A percentile compares a stretch with the other conserved stretches of the same genome.
Conservation (phyloP, 1,284 basidiomycete species). For the Laetiporus sulphureus region DNA sequence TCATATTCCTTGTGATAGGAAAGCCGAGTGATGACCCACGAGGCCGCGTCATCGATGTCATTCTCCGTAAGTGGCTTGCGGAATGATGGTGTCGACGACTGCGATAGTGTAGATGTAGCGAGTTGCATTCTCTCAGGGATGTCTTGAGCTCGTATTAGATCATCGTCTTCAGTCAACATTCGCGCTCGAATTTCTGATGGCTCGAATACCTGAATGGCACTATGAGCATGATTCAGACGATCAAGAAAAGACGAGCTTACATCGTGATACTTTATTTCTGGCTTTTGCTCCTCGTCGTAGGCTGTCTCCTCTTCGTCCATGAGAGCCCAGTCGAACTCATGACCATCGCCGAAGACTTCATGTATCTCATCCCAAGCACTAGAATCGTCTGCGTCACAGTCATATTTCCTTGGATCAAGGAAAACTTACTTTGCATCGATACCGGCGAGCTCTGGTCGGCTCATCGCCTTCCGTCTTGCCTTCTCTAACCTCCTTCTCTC, state of each 20-base stretch:
- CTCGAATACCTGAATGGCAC: constrained; percentile 79
- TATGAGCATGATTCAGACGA: constrained; percentile 3
- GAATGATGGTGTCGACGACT: constrained; percentile 58
- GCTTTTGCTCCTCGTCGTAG: constrained; percentile 58
- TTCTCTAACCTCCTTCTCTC: constrained; percentile 61
- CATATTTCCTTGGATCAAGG: too few species aligned
- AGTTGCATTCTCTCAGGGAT: constrained; percentile 97
- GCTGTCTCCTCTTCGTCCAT: constrained; percentile 67
- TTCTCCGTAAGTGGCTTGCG: constrained; percentile 61
- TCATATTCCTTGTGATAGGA: constrained; percentile 73
- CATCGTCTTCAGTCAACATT: constrained; percentile 92
- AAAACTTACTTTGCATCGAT: constrained; percentile 77
- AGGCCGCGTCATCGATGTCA: constrained; percentile 77
- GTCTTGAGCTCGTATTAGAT: constrained; percentile 86
- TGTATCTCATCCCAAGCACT: constrained; percentile 97
- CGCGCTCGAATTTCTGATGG: constrained; percentile 93
- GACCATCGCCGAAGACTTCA: constrained; percentile 95
- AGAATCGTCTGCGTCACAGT: too few species aligned
- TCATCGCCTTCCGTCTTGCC: constrained; percentile 54
- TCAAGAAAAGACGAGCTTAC: constrained; percentile 39
- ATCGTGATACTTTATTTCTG: constrained; percentile 85
- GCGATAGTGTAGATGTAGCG: constrained; percentile 77
- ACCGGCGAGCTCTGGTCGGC: constrained; percentile 74
- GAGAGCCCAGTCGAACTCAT: constrained; percentile 95
- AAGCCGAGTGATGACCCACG: constrained; percentile 86